Base-by-base conservation (phyloP, 2,329 filamentous ascomycete species). In the Furcasterigmium sp. region DNA sequence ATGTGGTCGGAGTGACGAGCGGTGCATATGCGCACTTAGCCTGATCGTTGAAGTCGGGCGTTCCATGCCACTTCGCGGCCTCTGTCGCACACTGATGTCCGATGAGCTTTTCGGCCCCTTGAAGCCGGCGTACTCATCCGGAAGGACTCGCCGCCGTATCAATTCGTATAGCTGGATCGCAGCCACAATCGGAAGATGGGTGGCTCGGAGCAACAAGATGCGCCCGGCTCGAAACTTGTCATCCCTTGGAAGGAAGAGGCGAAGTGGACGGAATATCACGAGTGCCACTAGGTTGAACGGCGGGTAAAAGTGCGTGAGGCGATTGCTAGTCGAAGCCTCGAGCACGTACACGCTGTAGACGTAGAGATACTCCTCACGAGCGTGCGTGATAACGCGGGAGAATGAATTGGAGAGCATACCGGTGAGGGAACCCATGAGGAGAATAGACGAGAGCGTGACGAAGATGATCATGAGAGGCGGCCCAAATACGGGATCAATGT, bases 391-490 rank as follows among this genome's bases (percentile, higher is more conserved):
- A 53, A 83, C 74, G 42, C 78, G 73, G 14, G 74, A 78, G 63
- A 90, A 83, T 58, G 80, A 87, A 67, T 88, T 89, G 55, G 82
- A 86, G 45, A 91, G 71, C 67, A 90, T 82, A 71, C 83, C 84
- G 29, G 87, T 90, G 50, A 91, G 67, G 17, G 84, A 87, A 39
- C 87, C 87, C 64, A 88, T 85, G 25, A 93, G 73, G 8, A 93
- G 70, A 53, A 91, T 87, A 45, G 86, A 86, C 35, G 85, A 88
- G 56, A 91, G 70, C 19, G 77, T 85, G 49, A 91, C 78, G 62
- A 91, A 91, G 39, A 89, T 72, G 49, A 89, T 72, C 76, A 82
- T 81, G 43, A 82, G 64, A 5, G 78, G 77, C 20, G 77, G 78
- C 14, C 78, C 74, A 44, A 80, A 80, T 46, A 78, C 63, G 17